These are phyloP conservation scores for Diutina pseudorugosa DNA, from an alignment of 1,139 yeast species.

Conservation along the genomic window DNA sequence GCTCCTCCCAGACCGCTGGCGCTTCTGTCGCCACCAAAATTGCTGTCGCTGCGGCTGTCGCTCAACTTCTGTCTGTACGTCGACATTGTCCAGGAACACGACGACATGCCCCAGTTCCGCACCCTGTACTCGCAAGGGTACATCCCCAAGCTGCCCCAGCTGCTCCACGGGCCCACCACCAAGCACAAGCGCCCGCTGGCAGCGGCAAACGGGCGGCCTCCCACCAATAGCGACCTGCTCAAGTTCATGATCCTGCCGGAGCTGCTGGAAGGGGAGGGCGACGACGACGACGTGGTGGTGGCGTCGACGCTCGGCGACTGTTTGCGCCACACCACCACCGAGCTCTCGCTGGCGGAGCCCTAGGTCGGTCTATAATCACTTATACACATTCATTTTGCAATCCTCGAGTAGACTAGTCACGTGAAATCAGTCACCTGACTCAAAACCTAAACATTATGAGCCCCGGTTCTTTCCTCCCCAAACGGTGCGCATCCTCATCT, in stretches of 20 bases:
- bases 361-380: no score
- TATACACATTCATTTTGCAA: neutral
- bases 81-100: neutral
- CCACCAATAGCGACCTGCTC: neutral
- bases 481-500: neutral
- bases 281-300: conserved; percentile 1
- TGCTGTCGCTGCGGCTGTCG: conserved; percentile 1
- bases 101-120: neutral
- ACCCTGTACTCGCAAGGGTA: conserved; percentile 2
- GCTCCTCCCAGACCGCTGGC: neutral
- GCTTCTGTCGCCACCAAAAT: neutral
- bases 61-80: neutral
- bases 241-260: conserved; percentile 4
- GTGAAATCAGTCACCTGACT: neutral
- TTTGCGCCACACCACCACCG: neutral
- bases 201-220: neutral
- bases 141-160: neutral
- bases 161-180: neutral
- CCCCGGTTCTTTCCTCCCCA: no score
- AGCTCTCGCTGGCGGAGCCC: conserved; percentile 4
- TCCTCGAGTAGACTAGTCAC: neutral
- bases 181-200: neutral
- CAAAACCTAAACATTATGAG: no score
- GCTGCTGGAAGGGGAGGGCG: conserved; percentile 4
- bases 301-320: conserved; percentile 3